Conservation (phyloP, 306 rosid species). For the Sesbania bispinosa region DNA sequence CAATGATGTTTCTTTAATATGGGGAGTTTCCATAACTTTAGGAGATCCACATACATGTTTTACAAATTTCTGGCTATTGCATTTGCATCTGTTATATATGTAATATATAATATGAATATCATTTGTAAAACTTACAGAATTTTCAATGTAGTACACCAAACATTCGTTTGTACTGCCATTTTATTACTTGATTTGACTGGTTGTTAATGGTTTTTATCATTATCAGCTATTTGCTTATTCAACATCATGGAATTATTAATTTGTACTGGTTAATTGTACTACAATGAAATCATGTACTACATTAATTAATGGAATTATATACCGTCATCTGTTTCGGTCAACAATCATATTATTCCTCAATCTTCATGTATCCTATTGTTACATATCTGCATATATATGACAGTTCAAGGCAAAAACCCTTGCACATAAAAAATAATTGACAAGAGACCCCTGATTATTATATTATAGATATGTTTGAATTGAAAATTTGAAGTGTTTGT, state of each 20-base stretch:
- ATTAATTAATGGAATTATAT: background rate
- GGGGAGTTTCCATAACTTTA: slow-evolving; percentile 24
- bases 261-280: slow-evolving; percentile 14
- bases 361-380: no score
- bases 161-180: background rate
- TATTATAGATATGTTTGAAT: no score
- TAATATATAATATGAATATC: background rate
- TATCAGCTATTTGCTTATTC: background rate
- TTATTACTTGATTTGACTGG: no score
- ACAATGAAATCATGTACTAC: background rate
- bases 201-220: no score
- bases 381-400: no score
- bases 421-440: background rate
- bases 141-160: slow-evolving; percentile 16
- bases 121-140: background rate
- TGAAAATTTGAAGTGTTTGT: no score
- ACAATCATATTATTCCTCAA: no score
- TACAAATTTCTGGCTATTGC: background rate
- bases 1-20: slow-evolving; percentile 66
- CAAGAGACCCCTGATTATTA: background rate
- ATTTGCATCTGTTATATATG: background rate
- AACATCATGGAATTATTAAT: background rate
- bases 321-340: background rate
- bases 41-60: background rate
- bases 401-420: background rate